phyloP scores from a whole-genome alignment of 75 land plant species.

The Adiantum capillusveneris region DNA sequence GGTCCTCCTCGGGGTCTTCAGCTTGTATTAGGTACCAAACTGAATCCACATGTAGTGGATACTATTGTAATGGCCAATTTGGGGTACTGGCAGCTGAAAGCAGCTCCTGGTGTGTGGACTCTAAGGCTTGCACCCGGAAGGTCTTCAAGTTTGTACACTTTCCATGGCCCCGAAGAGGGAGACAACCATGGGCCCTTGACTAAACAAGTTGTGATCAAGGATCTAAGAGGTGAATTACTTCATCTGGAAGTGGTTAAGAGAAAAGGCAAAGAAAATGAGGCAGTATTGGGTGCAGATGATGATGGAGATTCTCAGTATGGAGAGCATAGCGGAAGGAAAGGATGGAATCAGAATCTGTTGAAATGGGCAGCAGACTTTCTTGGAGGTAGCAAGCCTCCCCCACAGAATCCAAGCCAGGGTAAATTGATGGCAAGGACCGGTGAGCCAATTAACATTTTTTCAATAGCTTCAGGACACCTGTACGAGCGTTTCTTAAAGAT shows the following conservation, averaged over 20 bases:
- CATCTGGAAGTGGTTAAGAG: slow-evolving; percentile 74
- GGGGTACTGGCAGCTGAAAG: slow-evolving; percentile 98
- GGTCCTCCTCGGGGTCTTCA: slow-evolving; percentile 97
- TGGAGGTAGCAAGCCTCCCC: slow-evolving; percentile 25
- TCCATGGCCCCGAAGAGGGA: slow-evolving; percentile 49
- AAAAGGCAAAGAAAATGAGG: slow-evolving; percentile 78
- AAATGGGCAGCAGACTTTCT: slow-evolving; percentile 78
- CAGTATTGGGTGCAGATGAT: slow-evolving; percentile 42
- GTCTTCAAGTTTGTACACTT: slow-evolving; percentile 67
- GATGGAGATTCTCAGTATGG: slow-evolving; percentile 22
- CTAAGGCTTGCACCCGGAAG: slow-evolving; percentile 85
- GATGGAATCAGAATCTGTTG: slow-evolving; percentile 52
- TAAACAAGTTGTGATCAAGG: slow-evolving; percentile 65
- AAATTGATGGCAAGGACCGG: slow-evolving; percentile 50
- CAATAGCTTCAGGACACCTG: slow-evolving; percentile 97
- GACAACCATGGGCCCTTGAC: slow-evolving; percentile 24
- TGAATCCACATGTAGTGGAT: slow-evolving; percentile 81
- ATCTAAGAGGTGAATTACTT: slow-evolving; percentile 68
- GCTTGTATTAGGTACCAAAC: slow-evolving; percentile 78
- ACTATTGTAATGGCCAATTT: slow-evolving; percentile 98
- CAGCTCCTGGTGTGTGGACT: slow-evolving; percentile 90
- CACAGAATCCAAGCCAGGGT: neutral
- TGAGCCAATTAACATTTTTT: slow-evolving; percentile 81
- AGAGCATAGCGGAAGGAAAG: slow-evolving; percentile 13
- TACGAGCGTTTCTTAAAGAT: slow-evolving; percentile 96